phyloP scores from a whole-genome alignment of 352 stramenopile species.

The Pythium rhizo-oryzae region DNA sequence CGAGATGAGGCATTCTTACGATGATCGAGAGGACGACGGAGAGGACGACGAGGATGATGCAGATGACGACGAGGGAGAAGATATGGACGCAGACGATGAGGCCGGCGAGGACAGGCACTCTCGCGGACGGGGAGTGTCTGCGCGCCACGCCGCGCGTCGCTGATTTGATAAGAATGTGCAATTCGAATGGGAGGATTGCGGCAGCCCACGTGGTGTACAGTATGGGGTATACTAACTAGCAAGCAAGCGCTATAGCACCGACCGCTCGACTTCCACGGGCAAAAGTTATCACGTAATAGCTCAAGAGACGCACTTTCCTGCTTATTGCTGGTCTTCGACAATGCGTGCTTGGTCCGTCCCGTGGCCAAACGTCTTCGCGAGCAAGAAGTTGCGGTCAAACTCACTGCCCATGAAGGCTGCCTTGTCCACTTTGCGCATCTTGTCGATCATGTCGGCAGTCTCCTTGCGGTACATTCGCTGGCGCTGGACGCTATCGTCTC shows the following conservation, averaged over 20 bases:
- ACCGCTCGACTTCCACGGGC: slow-evolving; percentile 1
- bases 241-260: slow-evolving; percentile 5
- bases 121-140: background rate
- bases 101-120: background rate
- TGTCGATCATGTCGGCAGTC: slow-evolving; percentile 81
- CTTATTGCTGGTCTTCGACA: slow-evolving; percentile 64
- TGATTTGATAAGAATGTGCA: slow-evolving; percentile 8
- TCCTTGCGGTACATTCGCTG: slow-evolving; percentile 76
- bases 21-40: slow-evolving; percentile 18
- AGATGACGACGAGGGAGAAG: slow-evolving; percentile 22
- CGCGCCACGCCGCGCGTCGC: background rate
- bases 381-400: slow-evolving; percentile 85
- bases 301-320: slow-evolving; percentile 12
- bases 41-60: slow-evolving; percentile 20
- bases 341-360: slow-evolving; percentile 63
- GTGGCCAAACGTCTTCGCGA: slow-evolving; percentile 81
- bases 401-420: slow-evolving; percentile 81
- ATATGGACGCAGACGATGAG: slow-evolving; percentile 26
- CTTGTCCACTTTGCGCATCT: slow-evolving; percentile 86
- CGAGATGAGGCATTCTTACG: slow-evolving; percentile 8
- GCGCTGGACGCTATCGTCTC: slow-evolving; percentile 44
- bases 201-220: slow-evolving; percentile 7
- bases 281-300: background rate
- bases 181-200: slow-evolving; percentile 8
- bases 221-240: slow-evolving; percentile 7